Evolutionary conservation across 108 stramenopile species (phyloP), one percentile per base, ranked within the genome.

Genomic region (Thalassiosira profunda): DNA sequence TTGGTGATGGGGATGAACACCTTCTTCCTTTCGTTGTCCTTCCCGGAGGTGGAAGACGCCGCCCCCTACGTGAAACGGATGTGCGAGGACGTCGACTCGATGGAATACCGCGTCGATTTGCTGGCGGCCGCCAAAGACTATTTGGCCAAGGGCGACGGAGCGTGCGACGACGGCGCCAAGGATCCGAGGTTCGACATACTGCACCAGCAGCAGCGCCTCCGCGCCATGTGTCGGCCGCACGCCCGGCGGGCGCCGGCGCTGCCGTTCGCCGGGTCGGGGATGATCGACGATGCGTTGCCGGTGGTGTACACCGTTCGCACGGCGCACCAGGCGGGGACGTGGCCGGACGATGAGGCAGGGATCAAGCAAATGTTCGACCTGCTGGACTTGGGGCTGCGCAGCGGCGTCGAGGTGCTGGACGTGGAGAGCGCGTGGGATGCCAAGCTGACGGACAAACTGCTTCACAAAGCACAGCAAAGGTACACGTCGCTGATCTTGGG

Each of bases 231-330:
- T 58, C 83, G 89, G 7, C 84, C 86, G 0, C 63, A 86, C 62
- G 86, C 82, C 1, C 60, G 75, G 24, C 72, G 93, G 34, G 86
- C 84, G 1, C 91, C 94, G 14, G 89, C 88, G 2, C 57, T 95
- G 53, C 94, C 94, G 3, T 87, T 91, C 59, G 89, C 77, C 1
- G 56, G 70, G 15, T 69, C 58, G 23, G 49, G 36, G 8, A 80
- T 91, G 1, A 76, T 93, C 42, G 89, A 90, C 57, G 90, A 93
- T 74, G 88, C 83, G 43, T 82, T 97, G 69, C 98, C 98, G 3
- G 84, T 98, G 53, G 95, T 98, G 5, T 98, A 93, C 67, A 99
- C 98, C 5, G 96, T 99, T 8, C 85, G 98, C 25, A 96, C 96
- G 4, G 73, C 77, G 35, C 70, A 89, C 53, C 98, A 99, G 80